phyloP scores from a whole-genome alignment of 2,329 filamentous ascomycete species.

The Sporothrix humicola region DNA sequence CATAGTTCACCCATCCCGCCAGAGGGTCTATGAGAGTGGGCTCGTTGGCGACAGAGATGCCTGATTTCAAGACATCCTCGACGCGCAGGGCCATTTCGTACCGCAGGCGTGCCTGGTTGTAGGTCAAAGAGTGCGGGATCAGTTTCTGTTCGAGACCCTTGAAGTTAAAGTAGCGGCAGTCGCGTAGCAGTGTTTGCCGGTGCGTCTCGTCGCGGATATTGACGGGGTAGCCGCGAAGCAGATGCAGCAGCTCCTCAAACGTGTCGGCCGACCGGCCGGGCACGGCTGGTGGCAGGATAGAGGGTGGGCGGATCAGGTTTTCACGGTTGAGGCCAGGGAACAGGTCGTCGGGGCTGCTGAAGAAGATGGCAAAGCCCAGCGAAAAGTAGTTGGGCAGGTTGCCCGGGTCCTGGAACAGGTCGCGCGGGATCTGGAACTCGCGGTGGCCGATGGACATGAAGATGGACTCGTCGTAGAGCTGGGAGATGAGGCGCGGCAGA shows the following conservation, averaged over 20 bases:
- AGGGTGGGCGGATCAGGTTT: constrained; percentile 81
- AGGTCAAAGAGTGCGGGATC: constrained; percentile 75
- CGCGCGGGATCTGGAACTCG: constrained; percentile 88
- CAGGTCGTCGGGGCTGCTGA: constrained; percentile 76
- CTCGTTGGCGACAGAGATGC: constrained; percentile 69
- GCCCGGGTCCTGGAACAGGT: constrained; percentile 82
- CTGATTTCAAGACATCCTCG: constrained; percentile 87
- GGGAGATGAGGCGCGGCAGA: constrained; percentile 83
- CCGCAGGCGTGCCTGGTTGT: constrained; percentile 70
- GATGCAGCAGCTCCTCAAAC: constrained; percentile 80
- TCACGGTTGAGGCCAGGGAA: constrained; percentile 85
- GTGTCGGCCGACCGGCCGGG: constrained; percentile 81
- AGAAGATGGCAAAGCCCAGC: constrained; percentile 86
- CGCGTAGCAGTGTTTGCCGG: constrained; percentile 75
- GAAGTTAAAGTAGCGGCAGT: constrained; percentile 92
- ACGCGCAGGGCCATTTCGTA: constrained; percentile 80
- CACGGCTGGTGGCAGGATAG: constrained; percentile 81
- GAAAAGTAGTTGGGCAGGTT: constrained; percentile 97
- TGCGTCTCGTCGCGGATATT: constrained; percentile 78
- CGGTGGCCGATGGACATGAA: constrained; percentile 88
- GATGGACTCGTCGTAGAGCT: constrained; percentile 89
- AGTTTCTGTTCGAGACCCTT: constrained; percentile 88
- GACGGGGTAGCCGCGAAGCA: constrained; percentile 83
- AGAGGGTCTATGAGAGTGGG: constrained; percentile 41
- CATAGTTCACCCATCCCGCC: constrained; percentile 72